Conservation (phyloP, 192 early-diverging fungal species). For the Ambispora gerdemannii region DNA sequence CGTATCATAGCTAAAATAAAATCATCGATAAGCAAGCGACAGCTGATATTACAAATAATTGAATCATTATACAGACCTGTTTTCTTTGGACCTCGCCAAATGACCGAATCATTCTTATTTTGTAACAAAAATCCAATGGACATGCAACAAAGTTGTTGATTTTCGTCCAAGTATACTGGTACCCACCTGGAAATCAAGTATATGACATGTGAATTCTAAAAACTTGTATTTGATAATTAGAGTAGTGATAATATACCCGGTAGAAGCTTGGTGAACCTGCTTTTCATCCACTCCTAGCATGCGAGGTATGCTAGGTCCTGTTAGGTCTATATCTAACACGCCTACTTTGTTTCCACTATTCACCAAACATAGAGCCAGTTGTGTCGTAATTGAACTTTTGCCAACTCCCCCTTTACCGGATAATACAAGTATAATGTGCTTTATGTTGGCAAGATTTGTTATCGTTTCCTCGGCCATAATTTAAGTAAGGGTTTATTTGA, state of each 20-base stretch:
- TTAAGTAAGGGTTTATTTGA: too few species aligned
- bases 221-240: too few species aligned
- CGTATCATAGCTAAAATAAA: constrained; percentile 82
- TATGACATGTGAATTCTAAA: constrained; percentile 35
- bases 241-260: constrained; percentile 77
- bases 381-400: constrained; percentile 88
- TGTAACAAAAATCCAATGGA: constrained; percentile 93
- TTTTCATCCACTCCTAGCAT: constrained; percentile 91
- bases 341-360: constrained; percentile 73
- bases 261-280: constrained; percentile 84
- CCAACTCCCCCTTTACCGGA: constrained; percentile 99
- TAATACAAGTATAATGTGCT: constrained; percentile 88
- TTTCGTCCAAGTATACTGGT: constrained; percentile 68
- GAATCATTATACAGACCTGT: constrained; percentile 58
- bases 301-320: constrained; percentile 92
- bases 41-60: background rate
- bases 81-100: constrained; percentile 99
- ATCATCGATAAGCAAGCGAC: background rate
- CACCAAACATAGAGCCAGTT: constrained; percentile 70
- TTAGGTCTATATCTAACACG: constrained; percentile 95
- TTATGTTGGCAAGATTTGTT: constrained; percentile 44
- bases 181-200: constrained; percentile 57
- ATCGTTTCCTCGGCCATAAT: too few species aligned
- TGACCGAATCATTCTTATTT: constrained; percentile 86
- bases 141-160: constrained; percentile 81